Base-by-base conservation (phyloP, 768 basidiomycete species). In the Amanita polypyramis region DNA sequence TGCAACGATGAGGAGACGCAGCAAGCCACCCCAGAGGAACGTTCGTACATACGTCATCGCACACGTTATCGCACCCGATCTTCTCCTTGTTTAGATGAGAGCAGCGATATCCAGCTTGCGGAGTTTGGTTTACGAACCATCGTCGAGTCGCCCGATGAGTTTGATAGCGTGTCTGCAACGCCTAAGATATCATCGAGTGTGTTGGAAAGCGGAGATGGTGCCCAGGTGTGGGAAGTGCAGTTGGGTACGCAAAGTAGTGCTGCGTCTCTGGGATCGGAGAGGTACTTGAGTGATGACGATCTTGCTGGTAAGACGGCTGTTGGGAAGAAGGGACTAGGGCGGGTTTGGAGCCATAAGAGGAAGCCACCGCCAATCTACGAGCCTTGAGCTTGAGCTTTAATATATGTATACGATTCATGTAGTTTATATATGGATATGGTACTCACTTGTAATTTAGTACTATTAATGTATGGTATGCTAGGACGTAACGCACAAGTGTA, bases 291-390 rank as follows among this genome's bases (percentile, higher is more conserved):
- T 4, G 45, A 46, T 38, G 45, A 46, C 23, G 34, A 14, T 8
- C 3, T 29, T 25, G 17, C 19, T 9, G 20, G 6, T 4, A 25
- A 46, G 20, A 29, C 20, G 21, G 6, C 6, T 10, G 6, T n/a
- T 23, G 23, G 21, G 45, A 46, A 5, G 35, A 46, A 10, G n/a
- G 43, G n/a, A 7, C 20, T 3, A 5, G n/a, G 25, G 35, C 35
- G 35, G 14, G 15, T 15, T n/a, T 34, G 33, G 33, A 34, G 33
- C 5, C 46, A 47, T 39, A 47, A 40, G 46, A 40, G 46, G 27
- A 47, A 47, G 27, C 46, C 46, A 15, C 36, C 46, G 17, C 46
- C 46, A 29, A 23, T 29, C 25, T 47, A 47, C 17, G 37, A 39
- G 19, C 46, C 46, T 1, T 47, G 27, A 40, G 25, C 7, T 27